phyloP scores from a whole-genome alignment of 1,284 basidiomycete species.

The Xanthoconium separans region DNA sequence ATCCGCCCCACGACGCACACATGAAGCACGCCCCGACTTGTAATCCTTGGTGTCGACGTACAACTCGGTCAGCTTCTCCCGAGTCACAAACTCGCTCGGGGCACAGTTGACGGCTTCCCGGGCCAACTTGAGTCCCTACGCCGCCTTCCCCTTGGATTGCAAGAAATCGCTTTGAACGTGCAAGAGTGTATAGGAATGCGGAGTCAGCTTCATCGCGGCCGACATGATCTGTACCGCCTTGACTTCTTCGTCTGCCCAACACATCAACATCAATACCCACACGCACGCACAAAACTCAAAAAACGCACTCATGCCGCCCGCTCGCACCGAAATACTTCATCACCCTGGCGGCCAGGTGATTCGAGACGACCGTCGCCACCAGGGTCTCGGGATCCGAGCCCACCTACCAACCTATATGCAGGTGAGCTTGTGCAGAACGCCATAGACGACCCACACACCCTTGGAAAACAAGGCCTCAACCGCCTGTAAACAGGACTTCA shows the following conservation, averaged over 20 bases:
- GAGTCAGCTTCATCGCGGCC: constrained; percentile 78
- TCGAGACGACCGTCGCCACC: constrained; percentile 96
- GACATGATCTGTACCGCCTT: constrained; percentile 97
- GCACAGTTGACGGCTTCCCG: constrained; percentile 96
- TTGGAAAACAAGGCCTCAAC: constrained; percentile 91
- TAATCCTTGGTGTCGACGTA: constrained; percentile 91
- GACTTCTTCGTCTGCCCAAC: constrained; percentile 85
- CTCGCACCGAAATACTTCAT: constrained; percentile 98
- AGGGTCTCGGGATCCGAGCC: constrained; percentile 99
- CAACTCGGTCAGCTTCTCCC: constrained; percentile 96
- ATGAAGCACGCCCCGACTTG: constrained; percentile 56
- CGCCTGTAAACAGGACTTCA: constrained; percentile 86
- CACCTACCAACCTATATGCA: constrained; percentile 87
- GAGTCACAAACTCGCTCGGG: constrained; percentile 96
- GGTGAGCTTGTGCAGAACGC: no score
- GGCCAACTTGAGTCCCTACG: constrained; percentile 93
- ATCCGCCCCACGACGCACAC: neutral
- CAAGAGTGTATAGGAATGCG: constrained; percentile 91
- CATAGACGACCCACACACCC: constrained; percentile 45
- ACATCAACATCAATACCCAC: neutral
- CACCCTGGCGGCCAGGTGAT: constrained; percentile 92
- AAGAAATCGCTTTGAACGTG: constrained; percentile 96
- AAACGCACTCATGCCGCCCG: constrained; percentile 89
- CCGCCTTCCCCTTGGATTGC: constrained; percentile 76
- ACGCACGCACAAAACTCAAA: neutral